Percentiles rank a stretch among this genome's conserved stretches.
These are phyloP conservation scores for Tulasnella sp. DNA, from an alignment of 768 basidiomycete species.

Conservation along the genomic window DNA sequence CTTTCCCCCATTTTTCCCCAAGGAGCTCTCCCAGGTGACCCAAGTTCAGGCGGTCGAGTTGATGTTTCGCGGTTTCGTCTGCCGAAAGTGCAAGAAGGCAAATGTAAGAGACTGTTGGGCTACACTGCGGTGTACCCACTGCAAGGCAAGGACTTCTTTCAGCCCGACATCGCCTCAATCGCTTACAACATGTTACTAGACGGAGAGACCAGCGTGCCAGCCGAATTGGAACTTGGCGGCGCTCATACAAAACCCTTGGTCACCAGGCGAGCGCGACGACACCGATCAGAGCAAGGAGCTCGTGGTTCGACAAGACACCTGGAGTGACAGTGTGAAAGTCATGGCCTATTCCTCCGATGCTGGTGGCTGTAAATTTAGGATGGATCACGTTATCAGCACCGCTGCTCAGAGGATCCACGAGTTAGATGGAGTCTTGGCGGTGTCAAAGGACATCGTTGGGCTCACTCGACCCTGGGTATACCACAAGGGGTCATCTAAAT, in stretches of 20 bases:
- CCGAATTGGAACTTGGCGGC: neutral
- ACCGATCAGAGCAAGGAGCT: neutral
- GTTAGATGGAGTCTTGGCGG: neutral
- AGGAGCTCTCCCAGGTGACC: neutral
- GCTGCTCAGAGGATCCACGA: neutral
- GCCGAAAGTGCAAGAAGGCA: neutral
- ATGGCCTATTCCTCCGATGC: neutral
- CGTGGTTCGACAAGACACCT: neutral
- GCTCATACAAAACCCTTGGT: neutral
- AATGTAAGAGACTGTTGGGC: neutral
- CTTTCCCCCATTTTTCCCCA: neutral
- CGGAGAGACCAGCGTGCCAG: neutral
- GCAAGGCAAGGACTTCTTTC: neutral
- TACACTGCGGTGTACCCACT: neutral
- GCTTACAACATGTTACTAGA: neutral
- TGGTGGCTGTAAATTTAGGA: neutral
- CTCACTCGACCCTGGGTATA: neutral
- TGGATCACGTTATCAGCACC: neutral
- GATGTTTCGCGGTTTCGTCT: neutral
- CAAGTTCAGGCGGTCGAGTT: neutral
- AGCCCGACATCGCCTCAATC: neutral
- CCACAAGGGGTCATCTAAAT: neutral
- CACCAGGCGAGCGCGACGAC: neutral
- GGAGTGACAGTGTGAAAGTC: neutral
- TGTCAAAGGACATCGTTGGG: neutral